phyloP scores from a whole-genome alignment of 768 basidiomycete species.

The Sarcodon aspratus region DNA sequence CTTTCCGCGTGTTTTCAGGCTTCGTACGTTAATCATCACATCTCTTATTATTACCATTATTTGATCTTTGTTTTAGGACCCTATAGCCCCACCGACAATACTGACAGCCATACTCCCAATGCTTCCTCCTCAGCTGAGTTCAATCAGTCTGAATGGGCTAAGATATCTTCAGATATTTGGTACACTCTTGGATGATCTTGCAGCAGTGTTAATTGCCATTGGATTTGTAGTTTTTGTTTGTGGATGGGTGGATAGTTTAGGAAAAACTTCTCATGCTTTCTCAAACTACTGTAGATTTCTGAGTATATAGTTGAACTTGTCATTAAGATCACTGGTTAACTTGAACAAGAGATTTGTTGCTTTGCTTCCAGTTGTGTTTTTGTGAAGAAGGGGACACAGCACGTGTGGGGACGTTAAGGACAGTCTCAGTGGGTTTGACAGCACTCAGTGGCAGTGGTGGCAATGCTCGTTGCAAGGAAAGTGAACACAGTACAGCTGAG shows the following conservation, averaged over 20 bases:
- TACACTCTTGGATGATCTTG: conserved; percentile 59
- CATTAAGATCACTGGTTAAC: too few species aligned
- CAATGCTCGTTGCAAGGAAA: too few species aligned
- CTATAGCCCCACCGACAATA: conserved; percentile 46
- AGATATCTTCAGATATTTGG: conserved; percentile 63
- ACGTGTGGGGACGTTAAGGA: too few species aligned
- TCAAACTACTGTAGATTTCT: too few species aligned
- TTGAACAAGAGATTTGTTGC: too few species aligned
- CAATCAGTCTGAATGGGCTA: conserved; percentile 47
- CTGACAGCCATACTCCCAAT: conserved; percentile 50
- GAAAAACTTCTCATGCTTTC: too few species aligned
- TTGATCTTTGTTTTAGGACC: conserved; percentile 28
- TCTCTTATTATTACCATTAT: not conserved
- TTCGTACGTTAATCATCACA: conserved; percentile 34
- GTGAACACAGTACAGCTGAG: too few species aligned
- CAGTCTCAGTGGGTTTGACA: too few species aligned
- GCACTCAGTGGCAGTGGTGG: too few species aligned
- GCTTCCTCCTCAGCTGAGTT: conserved; percentile 53
- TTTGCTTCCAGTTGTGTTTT: too few species aligned
- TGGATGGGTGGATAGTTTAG: conserved; percentile 7
- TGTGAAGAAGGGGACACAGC: too few species aligned
- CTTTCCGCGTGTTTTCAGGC: conserved; percentile 57
- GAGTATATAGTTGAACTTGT: too few species aligned
- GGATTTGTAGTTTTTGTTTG: conserved; percentile 33
- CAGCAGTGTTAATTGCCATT: conserved; percentile 58